Evolutionary conservation across 805 yeast genomes (phyloP), one percentile per base, ranked within the genome.

Genomic region (Grigorovia jiainica): DNA sequence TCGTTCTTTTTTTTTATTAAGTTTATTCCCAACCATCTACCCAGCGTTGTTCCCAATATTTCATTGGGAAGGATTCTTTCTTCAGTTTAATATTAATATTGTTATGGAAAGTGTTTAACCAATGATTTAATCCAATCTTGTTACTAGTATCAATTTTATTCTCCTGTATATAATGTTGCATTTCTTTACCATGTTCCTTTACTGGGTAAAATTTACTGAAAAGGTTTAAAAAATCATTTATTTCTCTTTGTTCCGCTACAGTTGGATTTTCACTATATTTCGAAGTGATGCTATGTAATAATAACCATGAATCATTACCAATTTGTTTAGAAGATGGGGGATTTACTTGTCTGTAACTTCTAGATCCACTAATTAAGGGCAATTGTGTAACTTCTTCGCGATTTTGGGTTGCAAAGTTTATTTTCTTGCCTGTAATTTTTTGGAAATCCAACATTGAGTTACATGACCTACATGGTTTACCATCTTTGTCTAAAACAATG

Each of bases 81-180:
- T 95, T 95, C 21, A 90, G 59, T 60, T 87, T 89, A 16, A 60
- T 68, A 61, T 92, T 92, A n/a, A 92, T 97, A 30, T 75, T 84
- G 56, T 92, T 92, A 64, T 92, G 98, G 2, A 97, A 97, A 47
- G 79, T 83, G 64, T 97, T 92, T 42, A 92, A 65, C 98, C 98
- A 92, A 51, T 63, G 68, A 0, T 96, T 94, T 53, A 92, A 76
- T 42, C 76, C 82, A 41, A 87, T 95, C 50, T 84, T 86, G 5
- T 75, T 72, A 16, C 64, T 67, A 3, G 78, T 82, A 43, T 66
- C 68, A 16, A 86, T 84, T 36, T 68, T 59, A 16, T 77, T 71
- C 27, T 63, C 61, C 43, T 63, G 65, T 21, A 86, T 67, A 60
- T 82, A 87, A 24, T 63, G 60, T 41, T 76, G 71, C 62, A 92